Conservation (phyloP, 352 stramenopile species). For the Globisporangium iwayamae region DNA sequence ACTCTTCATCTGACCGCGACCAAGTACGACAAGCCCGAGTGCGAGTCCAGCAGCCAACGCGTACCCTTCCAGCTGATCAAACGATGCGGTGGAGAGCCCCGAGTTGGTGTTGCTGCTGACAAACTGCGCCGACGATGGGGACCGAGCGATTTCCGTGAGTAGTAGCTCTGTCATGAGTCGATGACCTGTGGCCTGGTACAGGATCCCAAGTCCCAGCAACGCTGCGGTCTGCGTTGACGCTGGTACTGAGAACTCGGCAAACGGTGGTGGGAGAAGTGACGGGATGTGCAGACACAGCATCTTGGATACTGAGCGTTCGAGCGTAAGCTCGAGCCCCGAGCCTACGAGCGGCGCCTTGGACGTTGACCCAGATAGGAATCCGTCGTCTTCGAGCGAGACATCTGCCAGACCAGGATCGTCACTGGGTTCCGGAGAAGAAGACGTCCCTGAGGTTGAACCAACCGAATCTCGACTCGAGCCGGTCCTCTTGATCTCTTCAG, state of each 20-base stretch:
- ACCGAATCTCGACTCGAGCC: not conserved
- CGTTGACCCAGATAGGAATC: constrained; percentile 4
- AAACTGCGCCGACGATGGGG: constrained; percentile 71
- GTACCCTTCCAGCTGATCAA: constrained; percentile 94
- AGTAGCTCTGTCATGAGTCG: constrained; percentile 98
- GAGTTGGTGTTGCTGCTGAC: constrained; percentile 38
- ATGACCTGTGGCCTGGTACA: constrained; percentile 95
- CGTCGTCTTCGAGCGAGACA: constrained; percentile 18
- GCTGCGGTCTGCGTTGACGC: constrained; percentile 93
- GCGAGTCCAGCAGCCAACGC: constrained; percentile 90
- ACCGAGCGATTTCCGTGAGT: constrained; percentile 94
- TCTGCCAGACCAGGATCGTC: constrained; percentile 5
- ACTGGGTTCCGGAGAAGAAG: not conserved
- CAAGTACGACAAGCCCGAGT: constrained; percentile 95
- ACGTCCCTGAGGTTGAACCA: not conserved
- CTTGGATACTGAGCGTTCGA: constrained; percentile 92
- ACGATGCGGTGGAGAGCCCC: constrained; percentile 45
- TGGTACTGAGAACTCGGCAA: constrained; percentile 95
- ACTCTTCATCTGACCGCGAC: constrained; percentile 56
- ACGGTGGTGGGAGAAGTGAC: constrained; percentile 92
- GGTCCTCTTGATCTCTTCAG: constrained; percentile 1
- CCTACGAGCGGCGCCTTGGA: constrained; percentile 35
- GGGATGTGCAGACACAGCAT: constrained; percentile 98
- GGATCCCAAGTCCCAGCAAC: constrained; percentile 93
- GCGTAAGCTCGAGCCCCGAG: constrained; percentile 49